A percentile compares a stretch with the other conserved stretches of the same genome.
Conservation (phyloP, 2,329 filamentous ascomycete species). For the Aureobasidium pullulans region DNA sequence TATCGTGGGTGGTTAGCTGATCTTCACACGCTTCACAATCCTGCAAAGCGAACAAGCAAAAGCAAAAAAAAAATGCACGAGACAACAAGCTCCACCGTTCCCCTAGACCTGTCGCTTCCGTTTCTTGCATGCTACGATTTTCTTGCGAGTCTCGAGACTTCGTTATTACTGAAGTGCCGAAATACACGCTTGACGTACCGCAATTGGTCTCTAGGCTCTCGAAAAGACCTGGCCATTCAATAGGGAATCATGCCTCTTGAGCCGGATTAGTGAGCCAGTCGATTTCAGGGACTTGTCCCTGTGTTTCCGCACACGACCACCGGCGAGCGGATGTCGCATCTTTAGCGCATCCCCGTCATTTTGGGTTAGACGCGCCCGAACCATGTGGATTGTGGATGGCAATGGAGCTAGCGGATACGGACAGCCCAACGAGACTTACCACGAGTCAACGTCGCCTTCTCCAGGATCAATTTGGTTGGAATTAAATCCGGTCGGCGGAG, state of each 20-base stretch:
- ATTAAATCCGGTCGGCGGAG: not conserved
- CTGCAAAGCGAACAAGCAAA: slow-evolving; percentile 9
- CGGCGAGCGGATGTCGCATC: not conserved
- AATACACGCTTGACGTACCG: too few species aligned
- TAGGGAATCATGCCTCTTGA: not conserved
- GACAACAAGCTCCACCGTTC: slow-evolving; percentile 8
- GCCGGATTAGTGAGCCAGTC: not conserved
- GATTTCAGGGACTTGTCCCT: not conserved
- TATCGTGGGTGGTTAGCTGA: not conserved
- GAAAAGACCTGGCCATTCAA: not conserved
- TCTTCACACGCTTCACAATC: slow-evolving; percentile 1
- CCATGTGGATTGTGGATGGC: not conserved
- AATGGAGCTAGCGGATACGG: slow-evolving; percentile 1
- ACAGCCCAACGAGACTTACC: not conserved
- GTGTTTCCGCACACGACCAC: slow-evolving; percentile 4
- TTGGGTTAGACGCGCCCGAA: slow-evolving; percentile 1
- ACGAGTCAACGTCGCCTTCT: not conserved
- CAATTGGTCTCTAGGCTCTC: too few species aligned
- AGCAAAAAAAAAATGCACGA: not conserved
- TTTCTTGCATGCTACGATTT: not conserved
- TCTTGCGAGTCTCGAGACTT: not conserved
- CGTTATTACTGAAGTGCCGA: too few species aligned
- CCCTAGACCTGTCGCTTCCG: not conserved
- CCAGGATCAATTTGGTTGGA: not conserved
- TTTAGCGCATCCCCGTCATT: not conserved